Percentiles rank a stretch among this genome's conserved stretches.
These are phyloP conservation scores for Aspergillus sp. DNA, from an alignment of 2,329 filamentous ascomycete species.

Conservation along the genomic window DNA sequence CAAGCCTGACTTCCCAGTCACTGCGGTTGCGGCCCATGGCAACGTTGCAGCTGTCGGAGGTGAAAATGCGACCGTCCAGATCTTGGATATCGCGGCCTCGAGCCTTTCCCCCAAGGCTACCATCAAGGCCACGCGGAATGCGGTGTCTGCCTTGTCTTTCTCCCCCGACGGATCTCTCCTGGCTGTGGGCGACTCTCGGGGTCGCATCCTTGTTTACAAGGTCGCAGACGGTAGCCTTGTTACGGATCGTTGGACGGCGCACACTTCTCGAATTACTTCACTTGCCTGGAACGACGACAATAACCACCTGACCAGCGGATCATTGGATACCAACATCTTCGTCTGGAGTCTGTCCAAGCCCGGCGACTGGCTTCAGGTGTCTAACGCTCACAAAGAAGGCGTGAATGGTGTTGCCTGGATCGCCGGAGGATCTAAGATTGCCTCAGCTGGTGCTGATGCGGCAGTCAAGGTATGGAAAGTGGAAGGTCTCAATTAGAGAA, in stretches of 20 bases:
- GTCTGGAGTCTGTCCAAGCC: conserved; percentile 87
- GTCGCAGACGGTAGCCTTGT: conserved; percentile 68
- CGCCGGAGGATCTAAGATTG: conserved; percentile 64
- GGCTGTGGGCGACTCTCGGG: conserved; percentile 78
- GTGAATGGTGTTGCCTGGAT: conserved; percentile 87
- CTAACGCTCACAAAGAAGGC: conserved; percentile 94
- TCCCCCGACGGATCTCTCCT: conserved; percentile 74
- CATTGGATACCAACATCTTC: conserved; percentile 86
- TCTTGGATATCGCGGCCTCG: conserved; percentile 67
- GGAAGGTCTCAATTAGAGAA: conserved; percentile 49
- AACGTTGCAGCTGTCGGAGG: conserved; percentile 73
- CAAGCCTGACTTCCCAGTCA: conserved; percentile 65
- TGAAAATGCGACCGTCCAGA: conserved; percentile 70
- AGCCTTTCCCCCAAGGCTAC: conserved; percentile 57
- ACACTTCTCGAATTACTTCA: conserved; percentile 67
- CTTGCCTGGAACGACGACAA: conserved; percentile 77
- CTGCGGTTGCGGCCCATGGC: conserved; percentile 69
- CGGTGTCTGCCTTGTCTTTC: conserved; percentile 80
- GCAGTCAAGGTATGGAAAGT: conserved; percentile 87
- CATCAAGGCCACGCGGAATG: conserved; percentile 68
- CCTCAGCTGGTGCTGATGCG: conserved; percentile 82
- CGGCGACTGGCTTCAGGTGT: conserved; percentile 77
- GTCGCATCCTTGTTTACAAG: conserved; percentile 84
- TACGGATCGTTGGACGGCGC: conserved; percentile 76
- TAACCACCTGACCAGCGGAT: conserved; percentile 79